phyloP scores from a whole-genome alignment of 306 rosid species.

The Sphenostylis stenocarpa region DNA sequence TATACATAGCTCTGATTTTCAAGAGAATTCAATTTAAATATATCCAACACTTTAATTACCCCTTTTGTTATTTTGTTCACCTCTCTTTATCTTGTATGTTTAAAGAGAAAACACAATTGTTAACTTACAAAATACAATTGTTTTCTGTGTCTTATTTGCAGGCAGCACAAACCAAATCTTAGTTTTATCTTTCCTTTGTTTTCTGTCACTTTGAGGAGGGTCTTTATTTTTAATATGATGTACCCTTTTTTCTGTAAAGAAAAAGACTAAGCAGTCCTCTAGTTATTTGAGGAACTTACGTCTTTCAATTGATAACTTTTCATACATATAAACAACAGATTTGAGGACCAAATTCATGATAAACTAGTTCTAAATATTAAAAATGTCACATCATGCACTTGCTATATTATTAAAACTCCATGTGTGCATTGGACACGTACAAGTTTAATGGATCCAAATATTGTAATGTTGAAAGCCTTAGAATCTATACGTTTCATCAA shows the following conservation, averaged over 20 bases:
- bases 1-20: constrained; percentile 17
- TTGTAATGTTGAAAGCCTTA: background rate
- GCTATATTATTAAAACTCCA: background rate
- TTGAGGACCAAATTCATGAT: background rate
- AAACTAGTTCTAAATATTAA: background rate
- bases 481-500: constrained; percentile 14
- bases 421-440: background rate
- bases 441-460: background rate
- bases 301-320: too few species aligned
- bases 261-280: too few species aligned
- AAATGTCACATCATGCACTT: background rate
- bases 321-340: too few species aligned
- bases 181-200: background rate
- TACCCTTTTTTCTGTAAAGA: background rate
- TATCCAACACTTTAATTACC: constrained; percentile 32
- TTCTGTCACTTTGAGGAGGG: background rate
- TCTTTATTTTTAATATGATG: background rate
- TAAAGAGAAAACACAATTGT: constrained; percentile 15
- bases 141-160: background rate
- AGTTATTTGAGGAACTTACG: background rate
- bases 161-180: background rate
- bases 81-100: constrained; percentile 35
- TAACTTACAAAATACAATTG: background rate
- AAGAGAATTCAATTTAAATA: constrained; percentile 25
- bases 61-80: constrained; percentile 32